Conservation (phyloP, 75 land plant species). For the Cupressus sempervirens region DNA sequence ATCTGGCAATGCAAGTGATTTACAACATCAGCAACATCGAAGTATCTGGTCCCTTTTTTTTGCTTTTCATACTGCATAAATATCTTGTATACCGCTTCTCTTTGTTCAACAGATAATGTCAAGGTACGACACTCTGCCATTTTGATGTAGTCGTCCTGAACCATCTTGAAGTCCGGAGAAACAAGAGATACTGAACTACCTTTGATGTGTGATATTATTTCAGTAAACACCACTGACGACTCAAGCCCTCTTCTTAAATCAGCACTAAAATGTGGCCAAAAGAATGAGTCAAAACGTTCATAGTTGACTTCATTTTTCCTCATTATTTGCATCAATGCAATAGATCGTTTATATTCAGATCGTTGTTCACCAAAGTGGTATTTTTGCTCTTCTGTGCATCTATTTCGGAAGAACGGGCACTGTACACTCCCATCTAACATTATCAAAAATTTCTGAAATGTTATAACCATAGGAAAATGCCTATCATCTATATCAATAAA, state of each 20-base stretch:
- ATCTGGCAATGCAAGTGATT: conserved; percentile 50
- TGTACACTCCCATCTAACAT: conserved; percentile 54
- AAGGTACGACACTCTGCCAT: conserved; percentile 37
- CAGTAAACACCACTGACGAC: conserved; percentile 47
- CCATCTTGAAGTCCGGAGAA: conserved; percentile 18
- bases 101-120: conserved; percentile 24
- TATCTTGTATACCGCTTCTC: conserved; percentile 53
- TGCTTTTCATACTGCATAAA: conserved; percentile 59
- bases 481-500: conserved; percentile 22
- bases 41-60: conserved; percentile 37
- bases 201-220: conserved; percentile 62
- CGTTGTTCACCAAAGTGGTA: not conserved
- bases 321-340: conserved; percentile 21
- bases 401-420: conserved; percentile 20
- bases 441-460: conserved; percentile 51
- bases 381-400: conserved; percentile 3
- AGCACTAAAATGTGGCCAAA: conserved; percentile 60
- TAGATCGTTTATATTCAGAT: conserved; percentile 15
- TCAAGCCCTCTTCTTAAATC: conserved; percentile 47
- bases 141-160: conserved; percentile 29
- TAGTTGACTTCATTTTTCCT: conserved; percentile 44
- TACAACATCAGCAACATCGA: conserved; percentile 65
- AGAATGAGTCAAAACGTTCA: conserved; percentile 37
- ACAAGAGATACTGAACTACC: conserved; percentile 32
- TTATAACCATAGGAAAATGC: conserved; percentile 50